phyloP scores from a whole-genome alignment of 345 rosid genomes.

The Brassica rapa region DNA sequence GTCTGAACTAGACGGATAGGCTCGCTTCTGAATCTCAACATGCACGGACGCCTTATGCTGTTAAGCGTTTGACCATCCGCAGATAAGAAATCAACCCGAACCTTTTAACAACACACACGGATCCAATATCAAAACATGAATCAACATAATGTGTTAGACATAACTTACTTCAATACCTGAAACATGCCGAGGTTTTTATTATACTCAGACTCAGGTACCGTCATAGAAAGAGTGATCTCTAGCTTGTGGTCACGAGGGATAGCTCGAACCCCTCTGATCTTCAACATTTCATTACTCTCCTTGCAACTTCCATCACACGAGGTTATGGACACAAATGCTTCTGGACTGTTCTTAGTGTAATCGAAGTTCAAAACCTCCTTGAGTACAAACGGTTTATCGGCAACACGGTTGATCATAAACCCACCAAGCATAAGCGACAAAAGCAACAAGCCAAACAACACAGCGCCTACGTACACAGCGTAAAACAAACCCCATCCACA shows the following conservation, averaged over 20 bases:
- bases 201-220: conserved; percentile 78
- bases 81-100: conserved; percentile 71
- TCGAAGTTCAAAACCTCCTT: conserved; percentile 64
- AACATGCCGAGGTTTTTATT: conserved; percentile 82
- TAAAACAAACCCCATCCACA: conserved; percentile 72
- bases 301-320: conserved; percentile 58
- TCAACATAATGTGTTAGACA: too few relatives aligned
- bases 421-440: conserved; percentile 56
- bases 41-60: conserved; percentile 67
- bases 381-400: conserved; percentile 60
- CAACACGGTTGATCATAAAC: conserved; percentile 54
- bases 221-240: conserved; percentile 35
- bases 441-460: conserved; percentile 61
- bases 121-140: not conserved
- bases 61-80: conserved; percentile 57
- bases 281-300: conserved; percentile 45
- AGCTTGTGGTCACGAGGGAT: conserved; percentile 37
- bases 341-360: conserved; percentile 55
- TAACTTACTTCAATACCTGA: conserved; percentile 53
- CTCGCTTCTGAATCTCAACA: conserved; percentile 76
- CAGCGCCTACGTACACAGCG: conserved; percentile 63
- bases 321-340: conserved; percentile 59
- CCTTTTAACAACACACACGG: conserved; percentile 54
- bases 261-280: conserved; percentile 18
- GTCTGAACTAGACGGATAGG: conserved; percentile 64